Conservation (phyloP, 2,329 filamentous ascomycete species). For the Hypoxylon sp. region DNA sequence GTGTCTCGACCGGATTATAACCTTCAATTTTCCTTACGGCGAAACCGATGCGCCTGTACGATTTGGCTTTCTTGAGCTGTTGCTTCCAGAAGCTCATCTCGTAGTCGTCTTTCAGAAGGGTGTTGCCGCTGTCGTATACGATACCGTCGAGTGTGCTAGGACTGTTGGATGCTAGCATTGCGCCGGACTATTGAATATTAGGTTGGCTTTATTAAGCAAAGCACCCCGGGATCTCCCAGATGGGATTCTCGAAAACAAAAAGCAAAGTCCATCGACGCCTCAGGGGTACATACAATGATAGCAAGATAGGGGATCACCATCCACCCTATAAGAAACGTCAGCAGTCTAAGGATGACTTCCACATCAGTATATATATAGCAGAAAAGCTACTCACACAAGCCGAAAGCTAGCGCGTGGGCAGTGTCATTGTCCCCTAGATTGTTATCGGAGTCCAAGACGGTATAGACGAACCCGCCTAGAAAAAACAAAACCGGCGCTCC, state of each 20-base stretch:
- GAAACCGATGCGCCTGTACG: constrained; percentile 24
- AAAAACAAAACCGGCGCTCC: constrained; percentile 54
- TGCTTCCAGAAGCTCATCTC: constrained; percentile 45
- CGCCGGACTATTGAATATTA: constrained; percentile 45
- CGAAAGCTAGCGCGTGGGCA: constrained; percentile 53
- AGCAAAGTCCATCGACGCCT: not conserved
- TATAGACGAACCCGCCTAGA: constrained; percentile 53
- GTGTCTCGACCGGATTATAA: constrained; percentile 49
- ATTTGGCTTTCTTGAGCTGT: constrained; percentile 38
- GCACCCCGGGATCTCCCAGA: too few species aligned
- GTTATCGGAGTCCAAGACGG: constrained; percentile 50
- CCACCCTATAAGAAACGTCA: constrained; percentile 50
- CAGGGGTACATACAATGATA: constrained; percentile 46
- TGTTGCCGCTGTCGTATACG: constrained; percentile 51
- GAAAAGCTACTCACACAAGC: constrained; percentile 51
- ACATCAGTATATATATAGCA: too few species aligned
- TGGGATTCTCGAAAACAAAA: not conserved
- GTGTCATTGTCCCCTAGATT: constrained; percentile 53
- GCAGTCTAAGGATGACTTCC: not conserved
- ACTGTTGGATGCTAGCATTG: constrained; percentile 54
- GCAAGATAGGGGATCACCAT: constrained; percentile 55
- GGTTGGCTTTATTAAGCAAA: constrained; percentile 5
- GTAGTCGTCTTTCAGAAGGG: constrained; percentile 41
- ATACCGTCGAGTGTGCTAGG: constrained; percentile 53
- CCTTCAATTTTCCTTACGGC: constrained; percentile 43